phyloP scores from a whole-genome alignment of 2,329 filamentous ascomycete species.

The Microcyclospora pomicola region DNA sequence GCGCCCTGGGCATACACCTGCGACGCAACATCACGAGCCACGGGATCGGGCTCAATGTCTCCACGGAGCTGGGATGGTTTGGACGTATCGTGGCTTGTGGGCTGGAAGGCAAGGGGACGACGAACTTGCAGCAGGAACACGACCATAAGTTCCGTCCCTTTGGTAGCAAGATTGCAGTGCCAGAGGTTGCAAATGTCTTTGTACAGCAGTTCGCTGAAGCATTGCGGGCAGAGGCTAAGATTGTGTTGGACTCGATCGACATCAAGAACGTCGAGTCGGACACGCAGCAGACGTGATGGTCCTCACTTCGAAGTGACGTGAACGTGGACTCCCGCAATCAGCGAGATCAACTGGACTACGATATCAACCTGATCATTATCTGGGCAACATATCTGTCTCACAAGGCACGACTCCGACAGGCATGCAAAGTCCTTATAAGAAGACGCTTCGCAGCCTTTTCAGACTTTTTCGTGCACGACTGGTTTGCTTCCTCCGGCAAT shows the following conservation, averaged over 20 bases:
- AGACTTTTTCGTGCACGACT: no score
- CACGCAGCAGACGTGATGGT: neutral
- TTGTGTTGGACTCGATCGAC: neutral
- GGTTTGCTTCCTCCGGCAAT: no score
- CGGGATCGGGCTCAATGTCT: slow-evolving; percentile 70
- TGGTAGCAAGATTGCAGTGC: neutral
- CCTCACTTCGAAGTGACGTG: neutral
- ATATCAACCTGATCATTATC: neutral
- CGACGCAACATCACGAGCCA: slow-evolving; percentile 70
- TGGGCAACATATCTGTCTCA: no score
- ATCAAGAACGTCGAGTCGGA: neutral
- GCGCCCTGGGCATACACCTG: slow-evolving; percentile 83
- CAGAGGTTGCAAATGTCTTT: neutral
- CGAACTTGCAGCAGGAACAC: slow-evolving; percentile 52
- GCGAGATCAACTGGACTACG: neutral
- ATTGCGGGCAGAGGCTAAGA: neutral
- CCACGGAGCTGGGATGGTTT: slow-evolving; percentile 49
- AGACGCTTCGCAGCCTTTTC: no score
- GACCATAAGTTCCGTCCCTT: slow-evolving; percentile 2
- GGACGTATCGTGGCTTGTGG: slow-evolving; percentile 81
- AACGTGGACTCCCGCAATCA: neutral
- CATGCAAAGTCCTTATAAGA: no score
- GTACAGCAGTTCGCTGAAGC: neutral
- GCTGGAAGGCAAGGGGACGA: slow-evolving; percentile 62
- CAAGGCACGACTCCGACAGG: no score